Evolutionary conservation across 768 basidiomycete genomes (phyloP), one percentile per base, ranked within the genome.

Genomic region (Lepiota subincarnata): DNA sequence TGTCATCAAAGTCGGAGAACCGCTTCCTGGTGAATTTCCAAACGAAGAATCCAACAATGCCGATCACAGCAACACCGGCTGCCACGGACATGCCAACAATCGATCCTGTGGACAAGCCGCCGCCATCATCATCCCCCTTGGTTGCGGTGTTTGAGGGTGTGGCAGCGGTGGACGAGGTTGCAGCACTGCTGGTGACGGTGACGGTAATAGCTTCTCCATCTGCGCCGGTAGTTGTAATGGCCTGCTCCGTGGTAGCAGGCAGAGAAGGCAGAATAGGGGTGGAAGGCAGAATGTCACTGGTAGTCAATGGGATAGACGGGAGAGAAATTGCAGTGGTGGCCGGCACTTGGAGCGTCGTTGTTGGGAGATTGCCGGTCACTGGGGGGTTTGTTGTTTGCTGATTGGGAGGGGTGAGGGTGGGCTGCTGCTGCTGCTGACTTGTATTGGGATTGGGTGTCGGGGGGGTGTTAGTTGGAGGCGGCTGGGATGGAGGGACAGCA

Each of bases 11-110:
- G 60, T 86, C 81, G 20, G 73, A 57, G 63, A 84, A 82, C 53
- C 86, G 84, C 66, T 92, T 93, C 62, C 86, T 77, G 2, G 87
- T 88, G 64, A 91, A 81, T 68, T 93, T 93, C 91, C 92, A 93
- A 35, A 89, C 71, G 58, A 91, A 79, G 72, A 93, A 93, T 13
- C 73, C 82, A 48, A 84, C 69, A 48, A 93, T 76, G 8, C 79
- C 86, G 60, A 93, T 68, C 16, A 85, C 67, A 19, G 89, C 86
- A 50, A 92, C 73, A 50, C 89, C 91, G 39, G 88, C 91, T 2
- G 89, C 84, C 19, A 92, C 88, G 0, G 89, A 85, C 55, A 93
- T 73, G 31, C 89, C 91, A 40, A 92, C 67, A 62, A 93, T 89
- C 37, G 87, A 86, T 3, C 87, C 86, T 4, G 79, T 84, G 41